phyloP scores from a whole-genome alignment of 2,329 filamentous ascomycete genomes.

The Anthostomella pinea region DNA sequence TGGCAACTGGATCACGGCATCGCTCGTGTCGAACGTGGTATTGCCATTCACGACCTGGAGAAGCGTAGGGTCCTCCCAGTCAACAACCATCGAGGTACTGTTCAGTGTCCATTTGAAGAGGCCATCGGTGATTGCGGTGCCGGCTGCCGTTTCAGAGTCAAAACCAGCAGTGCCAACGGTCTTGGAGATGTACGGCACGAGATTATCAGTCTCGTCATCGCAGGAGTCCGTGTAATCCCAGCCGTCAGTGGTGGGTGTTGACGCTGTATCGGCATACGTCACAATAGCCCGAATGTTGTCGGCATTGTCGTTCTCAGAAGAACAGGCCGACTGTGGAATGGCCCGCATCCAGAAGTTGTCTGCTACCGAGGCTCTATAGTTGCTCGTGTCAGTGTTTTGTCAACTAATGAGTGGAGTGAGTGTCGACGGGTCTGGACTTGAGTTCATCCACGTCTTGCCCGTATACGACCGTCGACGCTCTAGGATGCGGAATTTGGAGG shows the following conservation, averaged over 20 bases:
- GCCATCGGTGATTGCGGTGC: constrained; percentile 24
- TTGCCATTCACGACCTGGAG: constrained; percentile 26
- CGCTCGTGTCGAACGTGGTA: constrained; percentile 24
- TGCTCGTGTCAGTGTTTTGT: background rate
- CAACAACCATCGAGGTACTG: constrained; percentile 42
- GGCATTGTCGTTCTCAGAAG: constrained; percentile 35
- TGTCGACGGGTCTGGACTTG: no score
- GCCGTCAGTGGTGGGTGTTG: constrained; percentile 15
- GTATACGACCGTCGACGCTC: no score
- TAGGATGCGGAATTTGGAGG: no score
- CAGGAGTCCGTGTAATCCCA: constrained; percentile 28
- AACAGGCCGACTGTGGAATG: constrained; percentile 41
- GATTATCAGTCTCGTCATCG: constrained; percentile 31
- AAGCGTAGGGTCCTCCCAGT: constrained; percentile 47
- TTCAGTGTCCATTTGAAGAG: constrained; percentile 50
- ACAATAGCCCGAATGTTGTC: constrained; percentile 50
- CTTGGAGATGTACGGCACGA: constrained; percentile 35
- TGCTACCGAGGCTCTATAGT: constrained; percentile 16
- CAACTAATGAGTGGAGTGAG: no score
- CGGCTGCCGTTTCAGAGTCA: constrained; percentile 25
- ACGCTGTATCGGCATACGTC: constrained; percentile 33
- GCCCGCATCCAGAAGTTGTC: constrained; percentile 49
- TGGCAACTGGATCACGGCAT: constrained; percentile 30
- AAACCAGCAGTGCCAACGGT: constrained; percentile 29
- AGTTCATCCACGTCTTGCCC: no score